Conservation (phyloP, 208 protist genomes). For the Herpetomonas tarakana region DNA sequence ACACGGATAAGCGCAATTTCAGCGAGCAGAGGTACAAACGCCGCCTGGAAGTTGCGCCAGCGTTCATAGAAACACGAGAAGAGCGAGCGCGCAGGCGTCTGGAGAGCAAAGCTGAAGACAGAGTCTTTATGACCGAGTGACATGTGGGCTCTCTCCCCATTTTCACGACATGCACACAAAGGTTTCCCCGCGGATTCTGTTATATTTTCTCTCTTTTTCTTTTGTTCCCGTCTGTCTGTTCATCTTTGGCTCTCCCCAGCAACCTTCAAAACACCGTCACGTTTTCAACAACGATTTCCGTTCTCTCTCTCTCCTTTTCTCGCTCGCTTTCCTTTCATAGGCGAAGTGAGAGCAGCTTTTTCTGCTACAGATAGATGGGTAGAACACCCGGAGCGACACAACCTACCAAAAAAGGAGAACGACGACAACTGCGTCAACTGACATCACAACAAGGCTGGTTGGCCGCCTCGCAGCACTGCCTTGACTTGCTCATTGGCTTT, state of each 20-base stretch:
- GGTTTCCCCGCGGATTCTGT: not conserved
- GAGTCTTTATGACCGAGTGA: not conserved
- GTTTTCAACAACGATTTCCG: not conserved
- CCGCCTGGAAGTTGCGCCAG: slow-evolving; percentile 17
- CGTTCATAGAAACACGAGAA: slow-evolving; percentile 12
- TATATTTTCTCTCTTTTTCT: slow-evolving; percentile 12
- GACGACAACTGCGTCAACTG: too few relatives aligned
- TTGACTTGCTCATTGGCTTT: too few relatives aligned
- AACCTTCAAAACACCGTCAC: too few relatives aligned
- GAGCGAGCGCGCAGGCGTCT: slow-evolving; percentile 20
- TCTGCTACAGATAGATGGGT: too few relatives aligned
- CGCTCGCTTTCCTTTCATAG: too few relatives aligned
- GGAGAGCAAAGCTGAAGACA: not conserved
- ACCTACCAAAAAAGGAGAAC: too few relatives aligned
- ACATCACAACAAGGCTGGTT: too few relatives aligned
- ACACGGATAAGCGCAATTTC: slow-evolving; percentile 65
- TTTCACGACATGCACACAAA: not conserved
- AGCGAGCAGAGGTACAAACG: slow-evolving; percentile 38
- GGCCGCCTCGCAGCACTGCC: too few relatives aligned
- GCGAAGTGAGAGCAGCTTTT: too few relatives aligned
- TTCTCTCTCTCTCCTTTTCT: slow-evolving; percentile 6
- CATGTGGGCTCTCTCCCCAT: not conserved
- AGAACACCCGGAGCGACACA: too few relatives aligned
- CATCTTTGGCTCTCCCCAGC: too few relatives aligned
- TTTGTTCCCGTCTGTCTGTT: slow-evolving; percentile 14